phyloP scores from a whole-genome alignment of 345 rosid genomes.

The Luvunga scandens region DNA sequence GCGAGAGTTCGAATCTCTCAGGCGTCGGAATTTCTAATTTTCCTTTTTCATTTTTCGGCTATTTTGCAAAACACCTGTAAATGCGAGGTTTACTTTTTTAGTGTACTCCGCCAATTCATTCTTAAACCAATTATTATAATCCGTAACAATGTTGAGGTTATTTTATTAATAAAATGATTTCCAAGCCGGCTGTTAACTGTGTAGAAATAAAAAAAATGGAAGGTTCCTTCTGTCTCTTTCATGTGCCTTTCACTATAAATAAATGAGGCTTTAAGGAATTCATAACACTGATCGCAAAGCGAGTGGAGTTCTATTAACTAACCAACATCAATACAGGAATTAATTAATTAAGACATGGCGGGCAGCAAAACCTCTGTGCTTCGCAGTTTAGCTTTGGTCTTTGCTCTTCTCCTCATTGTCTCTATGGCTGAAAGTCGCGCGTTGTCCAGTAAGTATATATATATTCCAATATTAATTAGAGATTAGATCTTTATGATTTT shows the following conservation, averaged over 20 bases:
- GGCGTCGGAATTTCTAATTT: slow-evolving; percentile 27
- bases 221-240: background rate
- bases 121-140: background rate
- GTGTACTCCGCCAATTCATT: background rate
- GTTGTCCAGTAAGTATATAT: background rate
- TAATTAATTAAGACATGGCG: slow-evolving; percentile 6
- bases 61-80: no score
- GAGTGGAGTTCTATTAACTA: background rate
- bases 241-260: background rate
- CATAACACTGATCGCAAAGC: background rate
- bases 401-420: slow-evolving; percentile 14
- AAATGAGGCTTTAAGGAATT: background rate
- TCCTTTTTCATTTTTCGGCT: no score
- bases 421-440: slow-evolving; percentile 17
- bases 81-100: background rate
- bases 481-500: background rate
- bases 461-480: background rate
- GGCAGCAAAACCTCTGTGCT: background rate
- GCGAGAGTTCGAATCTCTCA: slow-evolving; percentile 82
- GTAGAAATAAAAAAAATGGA: background rate
- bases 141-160: background rate
- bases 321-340: background rate
- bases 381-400: slow-evolving; percentile 7
- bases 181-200: slow-evolving; percentile 7
- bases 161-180: background rate